Evolutionary conservation across 2,329 filamentous ascomycete species (phyloP), one percentile per base, ranked within the genome.

Genomic region (Talaromyces sp.): DNA sequence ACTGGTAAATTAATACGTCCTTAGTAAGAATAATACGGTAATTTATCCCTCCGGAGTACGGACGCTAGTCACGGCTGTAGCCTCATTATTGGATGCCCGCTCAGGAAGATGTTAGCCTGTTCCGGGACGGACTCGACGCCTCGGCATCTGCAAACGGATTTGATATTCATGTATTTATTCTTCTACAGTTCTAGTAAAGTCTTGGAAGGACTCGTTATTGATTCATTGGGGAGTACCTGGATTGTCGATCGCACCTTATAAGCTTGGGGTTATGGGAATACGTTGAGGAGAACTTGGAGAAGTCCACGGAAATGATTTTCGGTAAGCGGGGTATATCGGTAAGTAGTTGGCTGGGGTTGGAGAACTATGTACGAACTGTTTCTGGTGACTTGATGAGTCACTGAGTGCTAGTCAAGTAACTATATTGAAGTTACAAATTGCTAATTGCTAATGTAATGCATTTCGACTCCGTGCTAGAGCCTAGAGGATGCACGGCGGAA

Each of bases 131-230:
- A 41, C 25, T 48, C 28, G 41, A 54, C 11, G 39, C 52, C n/a
- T 54, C 52, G 52, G 52, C 52, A 35, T 54, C 52, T 45, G 52
- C 52, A 45, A 54, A 43, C 52, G 45, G 45, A 19, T 28, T 21
- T 31, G 45, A 48, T 48, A 17, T 35, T 19, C 45, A 48, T 33
- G 13, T 5, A 33, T 9, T 21, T 19, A 21, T n/a, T 35, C 17
- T 48, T 48, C 45, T 33, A 17, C 45, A 2, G 13, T 35, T 17
- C n/a, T 48, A 48, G 22, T 31, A 35, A 21, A 48, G 45, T 15
- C 45, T 48, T 35, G 45, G 45, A 21, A 21, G 9, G 28, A 21
- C 1, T n/a, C 17, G 19, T 21, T 19, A 21, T 35, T 17, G 11
- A 33, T 48, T 31, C 3, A n/a, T n/a, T 21, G 45, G 13, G 33